Percentiles rank a stretch among this genome's conserved stretches.
Conservation (phyloP, 2,329 filamentous ascomycete species). For the Magnaporthiopsis rhizophila region DNA sequence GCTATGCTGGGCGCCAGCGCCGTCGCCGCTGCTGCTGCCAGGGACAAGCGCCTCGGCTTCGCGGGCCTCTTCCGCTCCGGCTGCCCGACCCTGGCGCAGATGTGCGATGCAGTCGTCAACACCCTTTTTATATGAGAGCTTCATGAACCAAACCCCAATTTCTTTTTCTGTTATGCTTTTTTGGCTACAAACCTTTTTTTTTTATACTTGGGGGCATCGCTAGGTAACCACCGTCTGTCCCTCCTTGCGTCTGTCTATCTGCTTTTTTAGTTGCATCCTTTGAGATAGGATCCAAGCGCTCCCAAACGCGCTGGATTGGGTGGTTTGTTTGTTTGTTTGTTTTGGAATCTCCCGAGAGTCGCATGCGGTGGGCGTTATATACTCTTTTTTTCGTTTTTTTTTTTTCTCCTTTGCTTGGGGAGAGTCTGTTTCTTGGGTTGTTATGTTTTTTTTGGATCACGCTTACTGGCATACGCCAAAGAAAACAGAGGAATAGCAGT, state of each 20-base stretch:
- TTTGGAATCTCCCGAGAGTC: background rate
- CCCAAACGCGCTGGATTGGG: too few species aligned
- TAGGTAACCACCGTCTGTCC: background rate
- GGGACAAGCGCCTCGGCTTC: background rate
- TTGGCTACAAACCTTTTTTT: background rate
- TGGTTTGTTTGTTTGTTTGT: background rate
- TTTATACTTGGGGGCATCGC: background rate
- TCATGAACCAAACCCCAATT: background rate
- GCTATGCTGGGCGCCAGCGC: slow-evolving; percentile 12
- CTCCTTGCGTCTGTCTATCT: background rate
- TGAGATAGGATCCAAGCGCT: background rate
- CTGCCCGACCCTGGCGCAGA: slow-evolving; percentile 30
- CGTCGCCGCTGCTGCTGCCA: too few species aligned
- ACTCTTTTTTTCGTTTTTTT: background rate
- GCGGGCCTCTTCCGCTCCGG: slow-evolving; percentile 8
- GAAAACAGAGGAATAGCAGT: too few species aligned
- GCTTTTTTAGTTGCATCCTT: background rate
- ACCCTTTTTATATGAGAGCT: slow-evolving; percentile 29
- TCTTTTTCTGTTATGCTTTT: background rate
- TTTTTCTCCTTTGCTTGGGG: background rate
- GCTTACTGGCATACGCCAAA: background rate
- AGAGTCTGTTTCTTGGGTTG: background rate
- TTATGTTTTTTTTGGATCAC: background rate
- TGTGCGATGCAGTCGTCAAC: slow-evolving; percentile 39
- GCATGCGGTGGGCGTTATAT: background rate